Evolutionary conservation across 2,329 filamentous ascomycete genomes (phyloP).

Genomic region (Mollisia scopiformis): DNA sequence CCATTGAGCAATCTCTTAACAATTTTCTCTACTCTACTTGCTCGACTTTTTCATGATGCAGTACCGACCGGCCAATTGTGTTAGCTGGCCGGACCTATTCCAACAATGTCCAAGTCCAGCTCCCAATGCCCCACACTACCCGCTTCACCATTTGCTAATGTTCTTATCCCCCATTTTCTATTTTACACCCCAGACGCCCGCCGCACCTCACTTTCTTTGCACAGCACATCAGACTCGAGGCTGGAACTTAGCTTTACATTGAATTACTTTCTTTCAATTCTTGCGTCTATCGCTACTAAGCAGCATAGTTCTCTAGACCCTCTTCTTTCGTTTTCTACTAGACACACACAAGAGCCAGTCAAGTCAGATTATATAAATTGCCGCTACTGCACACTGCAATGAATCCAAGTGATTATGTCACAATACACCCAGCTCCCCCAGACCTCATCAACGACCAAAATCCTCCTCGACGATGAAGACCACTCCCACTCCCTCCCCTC

Average conservation of each 20-base stretch:
- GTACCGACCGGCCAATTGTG: not conserved
- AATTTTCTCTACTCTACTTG: not conserved
- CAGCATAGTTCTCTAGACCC: no score
- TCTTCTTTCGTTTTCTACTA: not conserved
- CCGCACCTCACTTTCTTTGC: conserved; percentile 2
- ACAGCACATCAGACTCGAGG: not conserved
- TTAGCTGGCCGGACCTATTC: not conserved
- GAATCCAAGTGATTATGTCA: conserved; percentile 17
- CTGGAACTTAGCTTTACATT: not conserved
- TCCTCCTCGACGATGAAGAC: conserved; percentile 25
- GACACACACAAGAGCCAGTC: not conserved
- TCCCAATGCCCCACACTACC: not conserved
- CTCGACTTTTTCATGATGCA: not conserved
- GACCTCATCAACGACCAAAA: conserved; percentile 12
- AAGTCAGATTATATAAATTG: no score
- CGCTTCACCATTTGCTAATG: not conserved
- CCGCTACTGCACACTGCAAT: no score
- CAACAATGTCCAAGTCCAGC: not conserved
- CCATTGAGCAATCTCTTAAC: not conserved
- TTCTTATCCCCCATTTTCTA: not conserved
- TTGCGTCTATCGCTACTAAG: no score
- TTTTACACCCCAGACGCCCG: not conserved
- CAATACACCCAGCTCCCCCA: conserved; percentile 14
- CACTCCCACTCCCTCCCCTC: conserved; percentile 28
- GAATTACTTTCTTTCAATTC: no score